Conservation (phyloP, 768 basidiomycete genomes). For the Mycena venus region DNA sequence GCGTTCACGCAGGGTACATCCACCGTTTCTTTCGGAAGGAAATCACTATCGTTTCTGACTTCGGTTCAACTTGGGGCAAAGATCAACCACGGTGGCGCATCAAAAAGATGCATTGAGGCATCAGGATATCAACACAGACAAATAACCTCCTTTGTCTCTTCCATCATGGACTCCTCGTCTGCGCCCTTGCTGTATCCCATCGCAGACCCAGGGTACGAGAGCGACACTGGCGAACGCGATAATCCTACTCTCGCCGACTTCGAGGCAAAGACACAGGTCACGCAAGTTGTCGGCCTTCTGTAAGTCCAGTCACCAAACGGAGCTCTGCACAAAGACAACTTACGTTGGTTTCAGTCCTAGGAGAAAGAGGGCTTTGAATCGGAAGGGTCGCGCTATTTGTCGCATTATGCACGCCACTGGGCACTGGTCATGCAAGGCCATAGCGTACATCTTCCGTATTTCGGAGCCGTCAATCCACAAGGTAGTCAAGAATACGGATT, state of each 20-base stretch:
- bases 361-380: background rate
- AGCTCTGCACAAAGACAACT: no score
- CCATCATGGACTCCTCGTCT: background rate
- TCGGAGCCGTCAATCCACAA: background rate
- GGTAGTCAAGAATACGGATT: background rate
- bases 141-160: no score
- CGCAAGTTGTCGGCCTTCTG: background rate
- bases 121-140: no score
- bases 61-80: no score
- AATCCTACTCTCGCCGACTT: conserved; percentile 2
- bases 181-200: no score
- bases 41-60: no score
- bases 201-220: conserved; percentile 13
- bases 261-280: background rate
- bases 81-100: no score
- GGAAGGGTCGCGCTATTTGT: conserved; percentile 5
- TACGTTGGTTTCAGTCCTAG: background rate
- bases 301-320: background rate
- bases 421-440: background rate
- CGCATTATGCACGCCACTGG: background rate
- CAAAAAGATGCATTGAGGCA: no score
- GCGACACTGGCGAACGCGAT: conserved; percentile 10
- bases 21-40: no score
- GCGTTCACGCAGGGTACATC: no score
- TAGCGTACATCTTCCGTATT: background rate